Conservation (phyloP, 75 land plant genomes). For the Chamaecyparis obtusa region DNA sequence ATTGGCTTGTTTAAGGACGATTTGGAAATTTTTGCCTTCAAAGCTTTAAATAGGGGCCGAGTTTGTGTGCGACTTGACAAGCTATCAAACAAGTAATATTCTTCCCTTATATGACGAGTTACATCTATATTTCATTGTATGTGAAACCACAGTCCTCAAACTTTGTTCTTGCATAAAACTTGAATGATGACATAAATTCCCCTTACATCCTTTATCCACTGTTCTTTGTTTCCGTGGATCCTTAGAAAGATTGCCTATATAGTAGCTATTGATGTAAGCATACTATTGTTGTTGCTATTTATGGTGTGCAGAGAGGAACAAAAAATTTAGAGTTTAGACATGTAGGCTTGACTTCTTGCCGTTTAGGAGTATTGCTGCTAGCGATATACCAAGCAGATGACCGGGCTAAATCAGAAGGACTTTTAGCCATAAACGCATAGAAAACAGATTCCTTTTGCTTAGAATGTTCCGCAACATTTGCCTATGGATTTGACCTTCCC, state of each 20-base stretch:
- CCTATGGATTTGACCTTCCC: too few species aligned
- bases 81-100: conserved; percentile 62
- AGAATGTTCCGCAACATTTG: too few species aligned
- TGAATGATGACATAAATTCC: not conserved
- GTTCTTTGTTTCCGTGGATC: not conserved
- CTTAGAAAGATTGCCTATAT: not conserved
- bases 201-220: not conserved
- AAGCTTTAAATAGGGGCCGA: conserved; percentile 59
- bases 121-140: not conserved
- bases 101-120: not conserved
- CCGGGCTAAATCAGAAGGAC: too few species aligned
- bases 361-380: not conserved
- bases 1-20: conserved; percentile 42
- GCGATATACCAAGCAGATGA: not conserved
- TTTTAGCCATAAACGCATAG: too few species aligned
- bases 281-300: not conserved
- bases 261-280: not conserved
- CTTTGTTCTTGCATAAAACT: not conserved
- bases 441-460: too few species aligned
- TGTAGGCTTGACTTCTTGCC: not conserved
- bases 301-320: too few species aligned
- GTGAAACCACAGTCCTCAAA: not conserved
- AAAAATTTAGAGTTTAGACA: not conserved
- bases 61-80: conserved; percentile 88
- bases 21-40: conserved; percentile 72